These are phyloP conservation scores for Debaryomycetaceae sp. DNA, from an alignment of 1,139 yeast genomes.

Conservation along the genomic window DNA sequence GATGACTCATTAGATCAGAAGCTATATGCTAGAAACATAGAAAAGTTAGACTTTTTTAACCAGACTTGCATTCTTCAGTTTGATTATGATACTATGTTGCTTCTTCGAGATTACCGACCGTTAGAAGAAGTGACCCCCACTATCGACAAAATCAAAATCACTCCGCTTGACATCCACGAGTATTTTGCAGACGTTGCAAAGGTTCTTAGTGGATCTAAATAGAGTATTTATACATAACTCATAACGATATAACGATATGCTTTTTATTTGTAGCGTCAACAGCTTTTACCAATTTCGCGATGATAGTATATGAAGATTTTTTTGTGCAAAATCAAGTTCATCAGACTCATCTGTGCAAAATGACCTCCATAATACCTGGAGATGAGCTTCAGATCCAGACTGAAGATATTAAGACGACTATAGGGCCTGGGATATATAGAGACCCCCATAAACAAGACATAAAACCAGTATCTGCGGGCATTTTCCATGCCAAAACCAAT, in stretches of 20 bases:
- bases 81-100: constrained; percentile 22
- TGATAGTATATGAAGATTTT: constrained; percentile 9
- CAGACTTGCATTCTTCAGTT: constrained; percentile 18
- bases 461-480: constrained; percentile 40
- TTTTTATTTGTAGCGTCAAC: not conserved
- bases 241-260: not conserved
- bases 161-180: not conserved
- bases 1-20: constrained; percentile 22
- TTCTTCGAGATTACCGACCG: constrained; percentile 28
- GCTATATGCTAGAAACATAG: constrained; percentile 26
- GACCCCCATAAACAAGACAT: constrained; percentile 31
- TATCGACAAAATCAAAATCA: not conserved
- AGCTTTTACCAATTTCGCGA: constrained; percentile 5
- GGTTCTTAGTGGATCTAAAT: not conserved
- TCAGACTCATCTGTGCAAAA: constrained; percentile 6
- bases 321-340: constrained; percentile 9
- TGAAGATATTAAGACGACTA: constrained; percentile 23
- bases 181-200: not conserved
- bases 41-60: constrained; percentile 25
- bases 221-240: not conserved
- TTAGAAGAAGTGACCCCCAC: not conserved
- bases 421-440: constrained; percentile 47
- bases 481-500: constrained; percentile 24
- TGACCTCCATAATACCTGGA: constrained; percentile 31
- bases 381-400: constrained; percentile 26